Evolutionary conservation across 352 stramenopile species (phyloP).

Genomic region (Pythium grandisporangium): DNA sequence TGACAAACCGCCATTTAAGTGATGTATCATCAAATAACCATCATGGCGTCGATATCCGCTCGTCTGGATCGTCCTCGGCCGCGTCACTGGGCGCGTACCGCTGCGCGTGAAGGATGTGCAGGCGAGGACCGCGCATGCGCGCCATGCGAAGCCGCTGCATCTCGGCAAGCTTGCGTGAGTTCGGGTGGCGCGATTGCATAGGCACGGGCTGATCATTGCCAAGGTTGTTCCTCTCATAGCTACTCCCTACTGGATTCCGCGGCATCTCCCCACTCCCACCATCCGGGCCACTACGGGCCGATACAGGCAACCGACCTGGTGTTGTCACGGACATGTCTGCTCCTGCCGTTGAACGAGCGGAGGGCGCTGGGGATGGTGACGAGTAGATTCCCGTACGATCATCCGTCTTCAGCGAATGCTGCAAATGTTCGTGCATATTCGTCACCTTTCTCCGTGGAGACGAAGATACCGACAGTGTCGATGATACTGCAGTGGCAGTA

Average conservation of each 20-base stretch:
- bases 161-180: constrained; percentile 10
- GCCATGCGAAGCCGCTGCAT: constrained; percentile 6
- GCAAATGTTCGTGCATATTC: not conserved
- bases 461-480: not conserved
- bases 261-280: not conserved
- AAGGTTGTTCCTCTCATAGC: not conserved
- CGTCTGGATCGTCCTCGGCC: not conserved
- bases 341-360: no score
- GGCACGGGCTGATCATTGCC: not conserved
- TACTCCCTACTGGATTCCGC: not conserved
- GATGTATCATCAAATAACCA: no score
- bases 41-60: no score
- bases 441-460: not conserved
- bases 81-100: no score
- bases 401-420: constrained; percentile 5
- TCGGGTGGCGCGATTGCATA: constrained; percentile 2
- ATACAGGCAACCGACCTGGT: no score
- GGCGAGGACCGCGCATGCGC: constrained; percentile 17
- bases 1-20: no score
- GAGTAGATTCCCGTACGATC: not conserved
- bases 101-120: constrained; percentile 43
- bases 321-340: no score
- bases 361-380: no score
- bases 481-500: not conserved
- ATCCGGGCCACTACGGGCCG: no score